phyloP scores from a whole-genome alignment of 2,329 filamentous ascomycete species.

The Dryadomyces quercus-mongolicae region DNA sequence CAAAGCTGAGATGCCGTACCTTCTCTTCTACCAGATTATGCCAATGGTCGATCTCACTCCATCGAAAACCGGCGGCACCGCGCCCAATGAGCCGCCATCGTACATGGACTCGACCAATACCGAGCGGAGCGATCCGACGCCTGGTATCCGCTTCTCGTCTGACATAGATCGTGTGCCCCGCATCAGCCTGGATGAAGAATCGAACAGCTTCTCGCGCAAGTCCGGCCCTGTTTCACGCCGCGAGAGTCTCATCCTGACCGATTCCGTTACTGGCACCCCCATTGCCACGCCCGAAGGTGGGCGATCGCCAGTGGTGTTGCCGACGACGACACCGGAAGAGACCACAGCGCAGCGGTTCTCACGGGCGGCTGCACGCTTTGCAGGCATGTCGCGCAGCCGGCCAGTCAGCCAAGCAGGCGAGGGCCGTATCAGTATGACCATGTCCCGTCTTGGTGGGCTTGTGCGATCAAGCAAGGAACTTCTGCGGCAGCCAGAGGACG shows the following conservation, averaged over 20 bases:
- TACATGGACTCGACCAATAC: constrained; percentile 38
- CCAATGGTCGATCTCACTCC: constrained; percentile 61
- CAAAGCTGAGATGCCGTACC: constrained; percentile 80
- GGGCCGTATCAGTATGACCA: constrained; percentile 42
- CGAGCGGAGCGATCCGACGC: not conserved
- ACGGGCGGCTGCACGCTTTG: constrained; percentile 44
- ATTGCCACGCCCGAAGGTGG: constrained; percentile 21
- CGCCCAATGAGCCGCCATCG: constrained; percentile 42
- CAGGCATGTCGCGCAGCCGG: constrained; percentile 33
- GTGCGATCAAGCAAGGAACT: constrained; percentile 40
- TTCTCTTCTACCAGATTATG: constrained; percentile 90
- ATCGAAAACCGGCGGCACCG: constrained; percentile 33
- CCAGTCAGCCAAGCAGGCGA: constrained; percentile 48
- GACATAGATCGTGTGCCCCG: constrained; percentile 38
- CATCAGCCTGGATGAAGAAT: constrained; percentile 33
- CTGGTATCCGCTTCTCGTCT: constrained; percentile 38
- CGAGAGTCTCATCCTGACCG: constrained; percentile 37
- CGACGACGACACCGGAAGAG: constrained; percentile 39
- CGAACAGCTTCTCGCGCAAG: constrained; percentile 18
- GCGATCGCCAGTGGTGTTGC: constrained; percentile 18
- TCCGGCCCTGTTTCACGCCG: constrained; percentile 27
- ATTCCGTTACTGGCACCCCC: constrained; percentile 26
- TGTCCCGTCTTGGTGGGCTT: constrained; percentile 41
- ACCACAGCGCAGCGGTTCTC: constrained; percentile 41
- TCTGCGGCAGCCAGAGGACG: constrained; percentile 20